A percentile compares a stretch with the other conserved stretches of the same genome.
phyloP scores from a whole-genome alignment of 1,284 basidiomycete species.

The Erythrobasidium hasegawianum region DNA sequence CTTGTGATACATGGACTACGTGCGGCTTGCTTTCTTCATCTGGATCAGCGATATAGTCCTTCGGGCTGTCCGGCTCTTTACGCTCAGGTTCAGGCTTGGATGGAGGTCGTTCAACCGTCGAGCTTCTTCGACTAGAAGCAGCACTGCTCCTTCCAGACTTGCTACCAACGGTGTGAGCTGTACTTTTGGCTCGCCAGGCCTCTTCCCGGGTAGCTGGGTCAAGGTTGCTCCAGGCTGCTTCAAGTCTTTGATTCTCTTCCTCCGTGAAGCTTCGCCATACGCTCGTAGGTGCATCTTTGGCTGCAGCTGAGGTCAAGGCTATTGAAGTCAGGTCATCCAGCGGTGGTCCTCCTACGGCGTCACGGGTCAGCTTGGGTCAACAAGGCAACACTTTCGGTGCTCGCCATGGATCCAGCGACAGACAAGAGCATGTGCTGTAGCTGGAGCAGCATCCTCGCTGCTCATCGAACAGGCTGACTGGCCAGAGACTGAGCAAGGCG shows the following conservation, averaged over 20 bases:
- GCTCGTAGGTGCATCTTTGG: background rate
- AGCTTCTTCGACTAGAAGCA: conserved; percentile 19
- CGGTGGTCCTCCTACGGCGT: conserved; percentile 28
- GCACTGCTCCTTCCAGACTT: conserved; percentile 27
- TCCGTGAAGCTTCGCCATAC: conserved; percentile 43
- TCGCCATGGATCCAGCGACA: conserved; percentile 34
- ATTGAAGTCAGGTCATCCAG: conserved; percentile 30
- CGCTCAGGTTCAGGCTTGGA: background rate
- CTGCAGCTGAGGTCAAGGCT: conserved; percentile 6
- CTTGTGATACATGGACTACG: conserved; percentile 45
- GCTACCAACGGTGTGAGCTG: background rate
- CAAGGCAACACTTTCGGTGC: background rate
- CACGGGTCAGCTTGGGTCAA: background rate
- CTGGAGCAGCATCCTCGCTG: conserved; percentile 2
- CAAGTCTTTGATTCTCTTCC: conserved; percentile 39
- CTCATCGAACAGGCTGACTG: too few species aligned
- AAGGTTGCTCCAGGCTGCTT: conserved; percentile 37
- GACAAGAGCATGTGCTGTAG: conserved; percentile 5
- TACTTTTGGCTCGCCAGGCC: conserved; percentile 16
- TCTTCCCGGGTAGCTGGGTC: conserved; percentile 24
- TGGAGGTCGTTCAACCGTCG: background rate
- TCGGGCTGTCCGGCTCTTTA: conserved; percentile 3
- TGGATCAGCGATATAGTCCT: conserved; percentile 32
- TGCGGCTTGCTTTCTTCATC: conserved; percentile 35
- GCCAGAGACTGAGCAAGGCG: too few species aligned